Percentiles rank a stretch among this genome's conserved stretches.
Conservation (phyloP, 352 stramenopile species). For the Pythium folliculosum region DNA sequence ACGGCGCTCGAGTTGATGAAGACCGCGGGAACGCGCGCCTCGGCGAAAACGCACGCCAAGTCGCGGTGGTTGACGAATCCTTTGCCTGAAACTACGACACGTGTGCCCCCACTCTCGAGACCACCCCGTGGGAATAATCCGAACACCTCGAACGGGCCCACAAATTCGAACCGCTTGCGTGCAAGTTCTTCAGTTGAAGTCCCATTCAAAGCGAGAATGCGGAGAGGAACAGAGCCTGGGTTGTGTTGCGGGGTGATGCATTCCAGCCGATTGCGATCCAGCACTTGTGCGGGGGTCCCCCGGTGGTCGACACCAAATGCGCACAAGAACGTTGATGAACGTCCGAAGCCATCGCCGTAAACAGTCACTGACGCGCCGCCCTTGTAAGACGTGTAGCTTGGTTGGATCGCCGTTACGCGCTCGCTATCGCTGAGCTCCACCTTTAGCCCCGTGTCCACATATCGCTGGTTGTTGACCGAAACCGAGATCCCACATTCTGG, state of each 20-base stretch:
- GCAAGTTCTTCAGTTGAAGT: slow-evolving; percentile 8
- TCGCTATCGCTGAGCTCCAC: slow-evolving; percentile 17
- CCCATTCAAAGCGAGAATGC: slow-evolving; percentile 5
- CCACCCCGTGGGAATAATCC: slow-evolving; percentile 4
- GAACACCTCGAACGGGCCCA: slow-evolving; percentile 18
- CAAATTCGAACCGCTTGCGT: slow-evolving; percentile 12
- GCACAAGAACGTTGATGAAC: slow-evolving; percentile 11
- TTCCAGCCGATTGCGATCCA: background rate
- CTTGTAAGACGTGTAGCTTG: slow-evolving; percentile 14
- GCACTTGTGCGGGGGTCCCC: background rate
- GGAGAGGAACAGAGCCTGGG: background rate
- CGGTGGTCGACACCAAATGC: slow-evolving; percentile 11
- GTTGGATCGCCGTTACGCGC: slow-evolving; percentile 9
- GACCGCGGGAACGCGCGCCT: slow-evolving; percentile 15
- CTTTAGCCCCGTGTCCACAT: slow-evolving; percentile 6
- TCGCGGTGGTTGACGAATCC: slow-evolving; percentile 27
- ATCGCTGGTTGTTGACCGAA: slow-evolving; percentile 21
- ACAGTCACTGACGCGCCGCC: slow-evolving; percentile 15
- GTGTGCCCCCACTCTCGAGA: slow-evolving; percentile 18
- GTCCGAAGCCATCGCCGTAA: slow-evolving; percentile 12
- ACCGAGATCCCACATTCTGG: slow-evolving; percentile 8
- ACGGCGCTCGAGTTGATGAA: slow-evolving; percentile 23
- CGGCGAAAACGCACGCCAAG: slow-evolving; percentile 22
- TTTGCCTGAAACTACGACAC: slow-evolving; percentile 14
- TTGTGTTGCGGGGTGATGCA: slow-evolving; percentile 7